phyloP scores from a whole-genome alignment of 163 green algal species.

The Chlorella variabilis region DNA sequence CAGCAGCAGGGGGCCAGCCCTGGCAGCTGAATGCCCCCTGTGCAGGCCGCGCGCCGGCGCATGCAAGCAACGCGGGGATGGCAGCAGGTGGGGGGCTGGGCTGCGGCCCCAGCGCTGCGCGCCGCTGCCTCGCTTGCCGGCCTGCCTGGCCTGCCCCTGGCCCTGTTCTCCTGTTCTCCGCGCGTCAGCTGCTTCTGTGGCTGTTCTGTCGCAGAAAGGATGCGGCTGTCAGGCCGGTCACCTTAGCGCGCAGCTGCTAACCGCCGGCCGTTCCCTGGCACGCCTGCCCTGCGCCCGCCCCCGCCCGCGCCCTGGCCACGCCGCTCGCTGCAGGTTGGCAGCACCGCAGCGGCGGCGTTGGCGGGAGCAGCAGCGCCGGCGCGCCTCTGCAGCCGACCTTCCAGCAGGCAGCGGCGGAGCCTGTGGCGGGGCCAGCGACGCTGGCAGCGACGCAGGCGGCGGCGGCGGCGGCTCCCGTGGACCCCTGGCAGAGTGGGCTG shows the following conservation, averaged over 20 bases:
- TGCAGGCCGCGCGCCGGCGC: background rate
- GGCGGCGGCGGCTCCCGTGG: background rate
- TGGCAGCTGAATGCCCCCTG: background rate
- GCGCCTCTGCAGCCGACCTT: background rate
- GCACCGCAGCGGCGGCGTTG: background rate
- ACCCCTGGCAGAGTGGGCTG: slow-evolving; percentile 21
- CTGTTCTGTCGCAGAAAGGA: background rate
- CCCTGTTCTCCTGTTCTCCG: too few relatives aligned
- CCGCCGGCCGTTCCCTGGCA: too few relatives aligned
- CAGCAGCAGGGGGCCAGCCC: background rate
- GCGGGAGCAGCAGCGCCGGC: background rate
- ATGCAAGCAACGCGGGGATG: background rate
- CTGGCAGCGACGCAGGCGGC: background rate
- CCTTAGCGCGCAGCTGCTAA: too few relatives aligned
- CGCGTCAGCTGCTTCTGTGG: too few relatives aligned
- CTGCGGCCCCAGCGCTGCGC: too few relatives aligned
- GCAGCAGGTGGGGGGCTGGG: background rate
- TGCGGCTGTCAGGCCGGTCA: too few relatives aligned
- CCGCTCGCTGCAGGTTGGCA: slow-evolving; percentile 31
- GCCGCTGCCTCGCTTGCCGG: too few relatives aligned
- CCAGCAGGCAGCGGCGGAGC: background rate
- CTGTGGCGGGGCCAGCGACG: background rate
- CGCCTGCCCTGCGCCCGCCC: background rate
- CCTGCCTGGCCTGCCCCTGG: too few relatives aligned
- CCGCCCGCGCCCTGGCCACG: too few relatives aligned